Base-by-base conservation (phyloP, 2,329 filamentous ascomycete genomes). In the Stagonosporopsis tanaceti region DNA sequence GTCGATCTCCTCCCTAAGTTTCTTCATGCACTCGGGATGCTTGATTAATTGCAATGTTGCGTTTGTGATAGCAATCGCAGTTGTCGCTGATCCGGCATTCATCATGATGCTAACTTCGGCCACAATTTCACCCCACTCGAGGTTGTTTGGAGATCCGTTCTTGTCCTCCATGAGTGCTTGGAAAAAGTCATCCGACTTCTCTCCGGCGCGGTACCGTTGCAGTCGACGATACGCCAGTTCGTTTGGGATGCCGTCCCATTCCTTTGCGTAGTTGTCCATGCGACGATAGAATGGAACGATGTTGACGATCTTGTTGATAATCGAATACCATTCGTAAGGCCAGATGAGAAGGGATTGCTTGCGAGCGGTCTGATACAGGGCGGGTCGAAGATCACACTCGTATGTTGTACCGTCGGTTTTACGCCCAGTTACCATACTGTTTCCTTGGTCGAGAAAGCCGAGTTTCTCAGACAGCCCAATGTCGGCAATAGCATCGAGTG, bases 171-270 rank as follows among this genome's bases (percentile, higher is more conserved):
- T 84, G 5, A 87, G 68, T 0, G 79, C 77, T 50, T 81, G 76
- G 75, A 87, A 86, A 71, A 87, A 87, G 63, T 87, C 85, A 41
- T 84, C 80, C 0, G 87, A 76, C 58, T 82, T 82, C 69, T 87
- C 84, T 24, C 84, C 84, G 0, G 72, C 73, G 22, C 79, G 67
- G 61, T 84, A 82, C 3, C 81, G 73, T 53, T 77, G 63, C 17
- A 84, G 66, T 1, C 82, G 77, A 37, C 79, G 65, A 1, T 72
- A 77, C 0, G 81, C 76, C 1, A 80, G 80, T 40, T 80, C 78
- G 48, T 78, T 76, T 2, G 82, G 79, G 50, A 85, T 80, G n/a
- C 77, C 80, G 15, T 84, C 70, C 73, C 72, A 84, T 39, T 76
- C 74, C 34, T 79, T 68, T 59, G 77, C 79, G 12, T 77, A 71